Base-by-base conservation (phyloP, 2,329 filamentous ascomycete genomes). In the Aureobasidium sp. region DNA sequence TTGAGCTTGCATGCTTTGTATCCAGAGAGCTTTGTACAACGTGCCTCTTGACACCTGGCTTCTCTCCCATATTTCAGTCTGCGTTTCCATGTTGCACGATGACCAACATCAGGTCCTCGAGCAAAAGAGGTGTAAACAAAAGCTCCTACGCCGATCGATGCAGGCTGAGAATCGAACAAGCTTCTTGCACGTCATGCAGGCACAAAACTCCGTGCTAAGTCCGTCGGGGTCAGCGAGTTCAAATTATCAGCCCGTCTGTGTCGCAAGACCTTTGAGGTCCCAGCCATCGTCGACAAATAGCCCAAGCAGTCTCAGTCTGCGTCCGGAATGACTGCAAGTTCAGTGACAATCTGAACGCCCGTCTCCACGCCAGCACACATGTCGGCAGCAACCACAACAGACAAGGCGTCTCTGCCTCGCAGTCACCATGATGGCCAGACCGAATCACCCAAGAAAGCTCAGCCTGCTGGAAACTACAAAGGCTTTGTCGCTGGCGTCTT, bases 401-500 rank as follows among this genome's bases (percentile, higher is more conserved):
- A 60, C 46, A 26, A 46, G 36, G 34, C 57, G 10, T 41, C 46
- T 1, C 27, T 50, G 57, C 44, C 57, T 42, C 57, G 46, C n/a
- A 60, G 57, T 37, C 57, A 60, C 46, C 48, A 61, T 26, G 61
- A 62, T 62, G 61, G 61, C 10, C 51, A 61, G 34, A 46, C 48
- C 20, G 50, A 62, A 26, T 13, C 42, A 29, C 44, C 68, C 7
- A 69, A 70, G 51, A 66, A 65, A 32, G 69, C 67, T 2, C 29
- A 50, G 17, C 59, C 66, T 6, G 65, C 69, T 34, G 70, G 72
- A 67, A 87, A 89, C 72, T 97, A 97, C 80, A 92, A 90, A 70
- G 94, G 93, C n/a, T 99, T 97, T 73, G 90, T 97, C 32, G 94
- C 90, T 0, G 94, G 94, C n/a, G 86, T 97, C 7, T 97, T 97